These are phyloP conservation scores for Corynespora cassiicola DNA, from an alignment of 2,329 filamentous ascomycete species.

Conservation along the genomic window DNA sequence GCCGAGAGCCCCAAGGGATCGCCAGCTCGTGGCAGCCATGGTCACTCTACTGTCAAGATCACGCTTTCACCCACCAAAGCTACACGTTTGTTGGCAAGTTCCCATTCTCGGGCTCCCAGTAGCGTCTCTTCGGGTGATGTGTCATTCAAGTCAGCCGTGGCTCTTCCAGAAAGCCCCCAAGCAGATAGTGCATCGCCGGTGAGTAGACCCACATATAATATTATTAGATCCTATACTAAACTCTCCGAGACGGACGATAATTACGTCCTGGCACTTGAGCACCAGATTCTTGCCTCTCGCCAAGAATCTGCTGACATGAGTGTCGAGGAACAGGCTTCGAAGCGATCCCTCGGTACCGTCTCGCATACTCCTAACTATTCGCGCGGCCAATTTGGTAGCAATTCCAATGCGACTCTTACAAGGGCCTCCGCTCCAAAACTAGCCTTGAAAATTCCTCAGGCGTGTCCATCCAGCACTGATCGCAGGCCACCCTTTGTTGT, in stretches of 20 bases:
- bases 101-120: slow-evolving; percentile 19
- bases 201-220: too few species aligned
- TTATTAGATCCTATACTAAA: too few species aligned
- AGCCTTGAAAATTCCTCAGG: slow-evolving; percentile 22
- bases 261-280: slow-evolving; percentile 10
- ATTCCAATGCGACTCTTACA: slow-evolving; percentile 6
- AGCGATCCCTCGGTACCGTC: too few species aligned
- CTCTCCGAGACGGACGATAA: slow-evolving; percentile 18
- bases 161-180: too few species aligned
- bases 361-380: too few species aligned
- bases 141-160: slow-evolving; percentile 26
- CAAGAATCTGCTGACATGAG: too few species aligned
- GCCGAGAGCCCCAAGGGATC: slow-evolving; percentile 26
- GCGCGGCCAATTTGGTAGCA: slow-evolving; percentile 2
- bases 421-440: slow-evolving; percentile 23
- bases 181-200: too few species aligned
- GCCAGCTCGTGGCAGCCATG: slow-evolving; percentile 15
- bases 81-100: slow-evolving; percentile 4
- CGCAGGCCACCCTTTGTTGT: slow-evolving; percentile 5
- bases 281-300: too few species aligned
- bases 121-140: slow-evolving; percentile 22
- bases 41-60: slow-evolving; percentile 15
- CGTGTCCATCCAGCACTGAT: slow-evolving; percentile 3
- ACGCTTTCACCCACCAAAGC: slow-evolving; percentile 25
- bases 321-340: too few species aligned